These are phyloP conservation scores for Sporobolomyces phaffii DNA, from an alignment of 768 basidiomycete species.

Conservation along the genomic window DNA sequence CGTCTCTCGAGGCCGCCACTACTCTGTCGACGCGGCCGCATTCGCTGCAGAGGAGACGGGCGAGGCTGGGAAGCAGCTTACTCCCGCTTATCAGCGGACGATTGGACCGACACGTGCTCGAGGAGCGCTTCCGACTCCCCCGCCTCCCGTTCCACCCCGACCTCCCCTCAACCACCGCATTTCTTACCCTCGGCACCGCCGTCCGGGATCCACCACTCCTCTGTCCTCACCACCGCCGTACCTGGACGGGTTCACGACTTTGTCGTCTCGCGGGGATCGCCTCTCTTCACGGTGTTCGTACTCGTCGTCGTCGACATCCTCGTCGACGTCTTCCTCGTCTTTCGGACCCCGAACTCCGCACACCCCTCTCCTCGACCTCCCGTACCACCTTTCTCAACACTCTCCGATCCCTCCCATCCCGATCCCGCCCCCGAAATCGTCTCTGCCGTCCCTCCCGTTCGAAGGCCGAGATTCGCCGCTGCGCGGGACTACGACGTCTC, in stretches of 20 bases:
- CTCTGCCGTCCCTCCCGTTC: no score
- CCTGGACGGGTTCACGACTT: background rate
- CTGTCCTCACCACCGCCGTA: background rate
- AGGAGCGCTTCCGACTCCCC: conserved; percentile 1
- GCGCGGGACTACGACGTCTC: no score
- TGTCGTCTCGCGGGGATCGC: background rate
- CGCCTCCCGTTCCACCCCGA: background rate
- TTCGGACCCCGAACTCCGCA: background rate
- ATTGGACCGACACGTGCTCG: background rate
- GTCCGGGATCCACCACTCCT: background rate
- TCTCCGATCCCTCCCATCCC: background rate
- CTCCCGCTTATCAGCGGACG: conserved; percentile 8
- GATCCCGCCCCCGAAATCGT: background rate
- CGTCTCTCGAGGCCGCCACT: conserved; percentile 1
- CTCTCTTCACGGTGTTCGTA: background rate
- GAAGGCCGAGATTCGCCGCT: no score
- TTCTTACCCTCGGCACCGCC: background rate
- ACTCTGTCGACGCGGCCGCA: background rate
- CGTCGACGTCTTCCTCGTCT: background rate
- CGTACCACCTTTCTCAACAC: background rate
- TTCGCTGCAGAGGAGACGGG: background rate
- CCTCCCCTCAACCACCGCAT: background rate
- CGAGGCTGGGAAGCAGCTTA: conserved; percentile 8
- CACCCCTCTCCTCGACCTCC: background rate
- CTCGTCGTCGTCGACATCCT: background rate